phyloP scores from a whole-genome alignment of 2,329 filamentous ascomycete genomes.

The Fusarium domesticum region DNA sequence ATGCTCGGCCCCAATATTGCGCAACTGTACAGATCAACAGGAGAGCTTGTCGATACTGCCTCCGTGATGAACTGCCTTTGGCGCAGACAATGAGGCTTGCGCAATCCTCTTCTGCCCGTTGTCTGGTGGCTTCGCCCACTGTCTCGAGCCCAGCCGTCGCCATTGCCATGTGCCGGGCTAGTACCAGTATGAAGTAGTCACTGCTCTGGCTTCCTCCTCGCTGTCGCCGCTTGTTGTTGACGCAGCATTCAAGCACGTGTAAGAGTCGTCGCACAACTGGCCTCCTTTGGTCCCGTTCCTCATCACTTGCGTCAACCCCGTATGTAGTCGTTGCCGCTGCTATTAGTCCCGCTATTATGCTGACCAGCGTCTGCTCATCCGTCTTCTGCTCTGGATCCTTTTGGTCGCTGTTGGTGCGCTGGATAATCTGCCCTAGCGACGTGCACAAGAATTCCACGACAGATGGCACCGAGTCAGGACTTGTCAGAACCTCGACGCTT shows the following conservation, averaged over 20 bases:
- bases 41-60: constrained; percentile 31
- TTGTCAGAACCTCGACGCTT: constrained; percentile 25
- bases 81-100: constrained; percentile 14
- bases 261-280: constrained; percentile 25
- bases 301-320: constrained; percentile 3
- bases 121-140: constrained; percentile 13
- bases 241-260: constrained; percentile 26
- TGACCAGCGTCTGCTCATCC: constrained; percentile 29
- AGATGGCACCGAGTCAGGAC: constrained; percentile 19
- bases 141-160: constrained; percentile 16
- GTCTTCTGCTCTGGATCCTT: constrained; percentile 3
- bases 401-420: constrained; percentile 4
- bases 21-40: constrained; percentile 45
- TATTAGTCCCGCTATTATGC: constrained; percentile 31
- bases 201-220: constrained; percentile 8
- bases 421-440: constrained; percentile 23
- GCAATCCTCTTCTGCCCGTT: constrained; percentile 22
- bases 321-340: constrained; percentile 24
- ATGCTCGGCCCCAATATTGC: constrained; percentile 45
- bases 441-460: constrained; percentile 24
- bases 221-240: constrained; percentile 15
- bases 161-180: constrained; percentile 30
- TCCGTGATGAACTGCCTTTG: constrained; percentile 12
- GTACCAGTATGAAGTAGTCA: constrained; percentile 24
- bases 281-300: constrained; percentile 6